These are phyloP conservation scores for Pinus albicaulis DNA, from an alignment of 75 land plant species.

Conservation along the genomic window DNA sequence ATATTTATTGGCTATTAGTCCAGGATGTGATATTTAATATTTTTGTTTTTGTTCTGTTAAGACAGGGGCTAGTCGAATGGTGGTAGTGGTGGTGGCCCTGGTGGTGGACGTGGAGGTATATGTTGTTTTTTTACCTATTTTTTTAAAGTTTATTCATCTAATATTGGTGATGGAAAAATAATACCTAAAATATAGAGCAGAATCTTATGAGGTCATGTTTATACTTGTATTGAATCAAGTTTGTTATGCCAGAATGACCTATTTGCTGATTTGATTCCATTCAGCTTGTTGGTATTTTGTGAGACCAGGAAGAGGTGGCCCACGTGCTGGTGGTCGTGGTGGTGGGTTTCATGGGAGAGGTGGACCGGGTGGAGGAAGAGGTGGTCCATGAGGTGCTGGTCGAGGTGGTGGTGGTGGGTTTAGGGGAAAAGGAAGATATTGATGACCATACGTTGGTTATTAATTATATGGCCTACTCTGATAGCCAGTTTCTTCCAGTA, in stretches of 20 bases:
- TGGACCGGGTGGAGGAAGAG: slow-evolving; percentile 55
- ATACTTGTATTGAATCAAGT: background rate
- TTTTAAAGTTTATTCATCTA: background rate
- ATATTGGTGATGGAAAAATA: no score
- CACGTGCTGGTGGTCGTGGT: slow-evolving; percentile 49
- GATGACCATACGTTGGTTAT: background rate
- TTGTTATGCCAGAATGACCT: background rate
- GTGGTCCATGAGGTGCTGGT: slow-evolving; percentile 50
- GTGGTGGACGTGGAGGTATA: slow-evolving; percentile 40
- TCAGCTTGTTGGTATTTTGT: background rate
- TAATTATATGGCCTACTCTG: background rate
- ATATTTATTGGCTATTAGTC: background rate
- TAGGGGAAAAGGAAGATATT: slow-evolving; percentile 61
- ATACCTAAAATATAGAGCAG: no score
- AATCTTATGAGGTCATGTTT: background rate
- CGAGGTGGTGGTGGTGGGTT: slow-evolving; percentile 56
- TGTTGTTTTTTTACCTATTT: background rate
- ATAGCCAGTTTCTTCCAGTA: background rate
- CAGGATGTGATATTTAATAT: background rate
- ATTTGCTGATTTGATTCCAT: background rate
- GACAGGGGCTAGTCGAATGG: slow-evolving; percentile 44
- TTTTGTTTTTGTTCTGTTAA: slow-evolving; percentile 8
- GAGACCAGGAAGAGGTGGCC: slow-evolving; percentile 33
- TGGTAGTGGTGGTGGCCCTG: slow-evolving; percentile 73
- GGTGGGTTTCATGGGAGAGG: slow-evolving; percentile 65